phyloP scores from a whole-genome alignment of 176 grass and related monocot genomes.

The Carex littledalei region DNA sequence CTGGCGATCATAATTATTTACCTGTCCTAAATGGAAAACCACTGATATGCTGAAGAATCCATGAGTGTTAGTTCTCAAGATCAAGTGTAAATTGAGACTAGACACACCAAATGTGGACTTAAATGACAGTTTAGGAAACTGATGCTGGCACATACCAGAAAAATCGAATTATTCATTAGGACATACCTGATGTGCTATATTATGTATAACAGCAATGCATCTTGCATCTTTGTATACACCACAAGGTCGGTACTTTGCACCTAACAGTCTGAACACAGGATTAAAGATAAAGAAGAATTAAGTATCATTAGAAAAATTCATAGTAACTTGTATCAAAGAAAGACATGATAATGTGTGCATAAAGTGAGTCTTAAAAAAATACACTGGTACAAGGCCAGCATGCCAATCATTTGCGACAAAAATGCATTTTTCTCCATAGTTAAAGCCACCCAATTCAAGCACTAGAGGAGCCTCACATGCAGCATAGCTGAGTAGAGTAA shows the following conservation, averaged over 20 bases:
- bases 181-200: conserved; percentile 88
- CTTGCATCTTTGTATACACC: conserved; percentile 91
- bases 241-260: conserved; percentile 84
- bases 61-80: neutral
- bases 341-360: conserved; percentile 4
- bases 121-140: neutral
- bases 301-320: neutral
- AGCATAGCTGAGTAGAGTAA: conserved; percentile 68
- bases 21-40: neutral
- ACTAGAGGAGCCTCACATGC: conserved; percentile 93
- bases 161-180: conserved; percentile 10
- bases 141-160: neutral
- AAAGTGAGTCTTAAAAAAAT: conserved; percentile 19
- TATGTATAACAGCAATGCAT: conserved; percentile 91
- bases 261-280: conserved; percentile 54
- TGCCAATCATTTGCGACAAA: conserved; percentile 99
- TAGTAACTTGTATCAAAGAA: neutral
- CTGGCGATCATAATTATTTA: neutral
- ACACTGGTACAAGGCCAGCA: conserved; percentile 96
- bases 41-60: neutral
- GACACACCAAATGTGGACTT: neutral
- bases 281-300: neutral
- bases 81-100: neutral
- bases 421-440: conserved; percentile 80
- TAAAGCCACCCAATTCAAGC: conserved; percentile 88